Evolutionary conservation across 2,329 filamentous ascomycete genomes (phyloP), one percentile per base, ranked within the genome.

Genomic region (Talaromyces sp.): DNA sequence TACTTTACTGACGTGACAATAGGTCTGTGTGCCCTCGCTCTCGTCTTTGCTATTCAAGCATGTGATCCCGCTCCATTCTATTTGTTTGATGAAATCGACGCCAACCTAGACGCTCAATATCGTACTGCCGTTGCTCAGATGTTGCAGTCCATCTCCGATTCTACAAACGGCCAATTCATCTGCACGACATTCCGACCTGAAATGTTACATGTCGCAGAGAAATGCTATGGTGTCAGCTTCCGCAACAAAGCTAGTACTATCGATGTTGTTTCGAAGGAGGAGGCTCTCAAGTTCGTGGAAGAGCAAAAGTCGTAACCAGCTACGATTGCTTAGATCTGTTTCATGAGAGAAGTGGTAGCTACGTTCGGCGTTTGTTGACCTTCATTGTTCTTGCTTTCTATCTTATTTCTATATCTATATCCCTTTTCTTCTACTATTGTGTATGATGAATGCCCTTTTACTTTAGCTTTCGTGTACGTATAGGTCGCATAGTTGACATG

Each of bases 161-260:
- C 74, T 54, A 81, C 74, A 61, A 85, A 81, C 41, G 89, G 88
- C 0, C 89, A 99, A 77, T 99, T 99, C 76, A 99, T 99, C 78
- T 98, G 95, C 84, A 99, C 95, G 3, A 99, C 95, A 2, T 99
- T 99, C 87, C 86, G 95, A 65, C 95, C 95, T 1, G 95, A 99
- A 80, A 97, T 99, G 85, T 86, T 99, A 68, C 87, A 90, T 67
- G 92, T 98, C 22, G 95, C 95, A 3, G 93, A 98, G 82, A 96
- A 97, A 82, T 97, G 94, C 80, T 99, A 99, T 77, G 95, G 95
- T 67, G 95, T 99, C 61, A 92, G 91, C 61, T 98, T 84, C 73
- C 87, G 88, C 69, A 94, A 93, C 78, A 98, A 98, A 85, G 96
- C 93, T 69, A 96, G 92, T 81, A 91, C 88, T 45, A 96, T 99